Base-by-base conservation (phyloP, 495 filamentous ascomycete species). In the Barbatosphaeria neglecta region DNA sequence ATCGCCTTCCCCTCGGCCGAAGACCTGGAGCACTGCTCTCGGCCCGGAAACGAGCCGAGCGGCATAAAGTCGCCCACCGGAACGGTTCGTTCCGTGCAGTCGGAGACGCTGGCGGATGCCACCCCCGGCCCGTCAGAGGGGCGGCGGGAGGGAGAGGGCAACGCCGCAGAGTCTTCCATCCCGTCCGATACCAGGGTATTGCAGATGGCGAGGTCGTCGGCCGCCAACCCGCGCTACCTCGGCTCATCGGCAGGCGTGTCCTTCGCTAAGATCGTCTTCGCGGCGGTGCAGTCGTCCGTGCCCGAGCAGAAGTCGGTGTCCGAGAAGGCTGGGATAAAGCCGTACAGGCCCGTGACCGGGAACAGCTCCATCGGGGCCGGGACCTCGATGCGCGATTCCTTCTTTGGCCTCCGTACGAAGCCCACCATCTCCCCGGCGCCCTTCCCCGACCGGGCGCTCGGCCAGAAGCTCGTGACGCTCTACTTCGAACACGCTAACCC, bases 401-500 rank as follows among this genome's bases (percentile, higher is more conserved):
- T 95, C 68, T 97, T 97, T 56, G 90, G 90, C 16, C 63, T 97
- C 38, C 88, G 95, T 56, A 93, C 86, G 13, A 87, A 84, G 54
- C 86, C 89, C 22, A 86, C 81, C 37, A 90, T 95, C 61, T 80
- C 81, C 43, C 85, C 83, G 37, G 90, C 90, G 2, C 74, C 83
- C 13, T 96, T 96, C 54, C 90, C 90, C 1, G 80, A 83, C 43
- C 79, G 74, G 45, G 77, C 81, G 35, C 65, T 95, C 6, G 90
- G 80, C 0, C 63, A 78, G 44, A 74, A 75, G 52, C 71, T 97
- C 43, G 79, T 88, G 7, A 74, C 80, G 27, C 77, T 95, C 8
- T 97, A 95, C 59, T 97, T 97, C 59, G 84, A 95, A 58, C 82
- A 96, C 63, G 87, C 90, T 4, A 97, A 97, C 63, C 87, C 90